Base-by-base conservation (phyloP, 2,329 filamentous ascomycete species). In the Aspergillus pseudoviridinutans region DNA sequence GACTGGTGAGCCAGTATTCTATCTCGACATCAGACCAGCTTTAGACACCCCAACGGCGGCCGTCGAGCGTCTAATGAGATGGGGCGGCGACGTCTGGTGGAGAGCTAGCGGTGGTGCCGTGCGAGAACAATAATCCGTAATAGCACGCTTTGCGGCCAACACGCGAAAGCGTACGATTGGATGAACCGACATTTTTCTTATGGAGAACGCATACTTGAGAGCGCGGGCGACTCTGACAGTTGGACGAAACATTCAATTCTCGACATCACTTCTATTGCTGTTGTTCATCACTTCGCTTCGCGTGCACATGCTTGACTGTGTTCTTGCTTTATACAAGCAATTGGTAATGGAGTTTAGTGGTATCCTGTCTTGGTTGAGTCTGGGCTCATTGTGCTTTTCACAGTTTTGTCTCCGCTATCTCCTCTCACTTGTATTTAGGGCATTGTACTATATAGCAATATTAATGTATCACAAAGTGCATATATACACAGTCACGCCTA, bases 51-150 rank as follows among this genome's bases (percentile, higher is more conserved):
- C 92, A 3, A 87, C 84, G 1, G 88, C 88, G 27, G 89, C 91
- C 0, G 85, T 87, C 3, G 94, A 97, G 79, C 84, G 94, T 53
- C 76, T 92, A 59, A 85, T 97, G 71, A 82, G 92, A 68, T 97
- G 92, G 91, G 89, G 92, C 52, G 92, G 90, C 9, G 93, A 97
- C 75, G 84, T 96, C 8, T 99, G 94, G 94, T 96, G 91, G 87
- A 87, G 84, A 64, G 92, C 92, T 0, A 90, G 86, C 54, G 92
- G 92, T 0, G 90, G 86, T 12, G 84, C 83, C 56, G 85, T 83
- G 44, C 66, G 73, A 46, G 58, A 67, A 61, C 49, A 58, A 56
- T 28, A 32, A 47, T 42, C 57, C 56, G 29, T 64, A 47, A 57
- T 38, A 46, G 35, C 47, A 53, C 50, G 51, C 44, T 4, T 25